These are phyloP conservation scores for Annulohypoxylon truncatum DNA, from an alignment of 2,329 filamentous ascomycete genomes.

Conservation along the genomic window DNA sequence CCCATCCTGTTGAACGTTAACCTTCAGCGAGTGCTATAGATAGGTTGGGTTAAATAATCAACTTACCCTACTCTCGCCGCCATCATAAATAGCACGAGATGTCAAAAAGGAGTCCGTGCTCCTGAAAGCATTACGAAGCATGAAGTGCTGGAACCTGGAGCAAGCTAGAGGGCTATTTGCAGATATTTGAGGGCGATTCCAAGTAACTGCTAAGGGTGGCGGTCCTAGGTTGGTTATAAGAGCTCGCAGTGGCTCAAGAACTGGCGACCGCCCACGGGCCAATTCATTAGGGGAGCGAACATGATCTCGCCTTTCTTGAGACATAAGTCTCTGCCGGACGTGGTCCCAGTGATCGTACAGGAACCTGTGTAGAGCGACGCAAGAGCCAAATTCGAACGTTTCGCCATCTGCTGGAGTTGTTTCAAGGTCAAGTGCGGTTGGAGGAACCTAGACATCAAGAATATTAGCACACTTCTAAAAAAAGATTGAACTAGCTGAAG, in stretches of 20 bases:
- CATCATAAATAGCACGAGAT: slow-evolving; percentile 75
- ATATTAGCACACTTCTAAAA: slow-evolving; percentile 34
- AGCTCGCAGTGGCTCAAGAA: slow-evolving; percentile 69
- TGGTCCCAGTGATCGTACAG: slow-evolving; percentile 79
- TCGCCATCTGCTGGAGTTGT: slow-evolving; percentile 55
- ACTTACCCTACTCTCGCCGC: slow-evolving; percentile 73
- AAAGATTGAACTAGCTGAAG: slow-evolving; percentile 11
- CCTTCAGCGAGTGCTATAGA: slow-evolving; percentile 4
- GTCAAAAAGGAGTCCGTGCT: slow-evolving; percentile 73
- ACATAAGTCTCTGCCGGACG: slow-evolving; percentile 71
- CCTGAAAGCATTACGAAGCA: slow-evolving; percentile 75
- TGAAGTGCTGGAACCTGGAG: slow-evolving; percentile 77
- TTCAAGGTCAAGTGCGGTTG: slow-evolving; percentile 61
- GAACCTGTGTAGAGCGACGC: slow-evolving; percentile 75
- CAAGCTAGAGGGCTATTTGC: slow-evolving; percentile 72
- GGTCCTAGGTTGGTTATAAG: slow-evolving; percentile 75
- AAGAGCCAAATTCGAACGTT: slow-evolving; percentile 77
- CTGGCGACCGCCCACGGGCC: slow-evolving; percentile 63
- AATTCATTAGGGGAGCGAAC: slow-evolving; percentile 67
- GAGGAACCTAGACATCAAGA: slow-evolving; percentile 55
- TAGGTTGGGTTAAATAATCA: background rate
- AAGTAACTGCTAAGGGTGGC: slow-evolving; percentile 74
- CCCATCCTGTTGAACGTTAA: slow-evolving; percentile 62
- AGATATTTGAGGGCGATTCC: slow-evolving; percentile 75
- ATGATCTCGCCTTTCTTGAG: slow-evolving; percentile 68